These are phyloP conservation scores for Scortechinia acanthostroma DNA, from an alignment of 2,329 filamentous ascomycete species.

Conservation along the genomic window DNA sequence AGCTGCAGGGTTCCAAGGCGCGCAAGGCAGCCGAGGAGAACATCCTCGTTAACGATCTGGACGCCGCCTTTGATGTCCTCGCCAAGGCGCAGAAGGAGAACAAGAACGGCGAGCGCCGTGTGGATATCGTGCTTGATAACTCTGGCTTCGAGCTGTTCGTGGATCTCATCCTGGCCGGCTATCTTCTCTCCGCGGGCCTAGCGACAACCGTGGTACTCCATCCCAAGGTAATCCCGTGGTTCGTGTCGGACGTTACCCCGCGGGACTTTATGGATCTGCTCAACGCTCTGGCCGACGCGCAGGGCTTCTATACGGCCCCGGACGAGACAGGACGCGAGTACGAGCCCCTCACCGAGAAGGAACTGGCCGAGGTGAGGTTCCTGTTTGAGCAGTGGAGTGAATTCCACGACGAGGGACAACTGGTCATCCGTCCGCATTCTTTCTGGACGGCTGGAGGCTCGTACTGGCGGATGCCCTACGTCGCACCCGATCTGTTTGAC, in stretches of 20 bases:
- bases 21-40: slow-evolving; percentile 84
- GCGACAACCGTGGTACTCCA: slow-evolving; percentile 84
- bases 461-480: slow-evolving; percentile 77
- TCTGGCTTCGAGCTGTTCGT: slow-evolving; percentile 96
- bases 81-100: slow-evolving; percentile 55
- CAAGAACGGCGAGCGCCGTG: slow-evolving; percentile 57
- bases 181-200: slow-evolving; percentile 75
- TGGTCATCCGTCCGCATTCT: slow-evolving; percentile 74
- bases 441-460: slow-evolving; percentile 89
- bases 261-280: slow-evolving; percentile 79
- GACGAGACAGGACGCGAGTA: slow-evolving; percentile 57
- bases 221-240: slow-evolving; percentile 95
- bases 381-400: slow-evolving; percentile 76
- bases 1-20: slow-evolving; percentile 82
- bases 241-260: slow-evolving; percentile 89
- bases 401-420: slow-evolving; percentile 75
- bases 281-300: slow-evolving; percentile 70
- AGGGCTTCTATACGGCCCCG: slow-evolving; percentile 70
- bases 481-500: slow-evolving; percentile 60
- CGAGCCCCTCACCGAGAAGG: slow-evolving; percentile 56
- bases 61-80: slow-evolving; percentile 62
- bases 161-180: slow-evolving; percentile 85
- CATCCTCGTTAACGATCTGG: slow-evolving; percentile 81
- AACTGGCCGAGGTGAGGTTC: slow-evolving; percentile 62
- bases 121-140: slow-evolving; percentile 95